Evolutionary conservation across 176 grass and related monocot species (phyloP), one percentile per base, ranked within the genome.

Genomic region (Echinochloa phyllopogon): DNA sequence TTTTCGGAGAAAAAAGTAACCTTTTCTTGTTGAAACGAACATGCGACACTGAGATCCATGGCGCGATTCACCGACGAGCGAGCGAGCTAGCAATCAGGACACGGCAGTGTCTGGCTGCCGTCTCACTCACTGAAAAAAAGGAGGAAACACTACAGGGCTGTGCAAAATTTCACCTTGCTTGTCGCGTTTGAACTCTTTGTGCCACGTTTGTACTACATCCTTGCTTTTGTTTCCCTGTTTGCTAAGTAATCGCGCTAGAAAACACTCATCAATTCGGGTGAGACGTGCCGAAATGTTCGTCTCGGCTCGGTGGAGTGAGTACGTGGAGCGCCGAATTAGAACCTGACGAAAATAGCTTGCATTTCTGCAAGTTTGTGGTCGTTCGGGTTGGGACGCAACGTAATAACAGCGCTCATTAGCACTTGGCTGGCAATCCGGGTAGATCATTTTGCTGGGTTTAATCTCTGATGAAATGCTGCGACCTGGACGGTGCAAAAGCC

Each of bases 151-250:
- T n/a, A n/a, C n/a, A n/a, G n/a, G 10, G n/a, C 0, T 14, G 40
- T 23, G 3, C 43, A 9, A 48, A 72, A 9, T 11, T 55, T 16
- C 29, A 10, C 14, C 4, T 86, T 86, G 84, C 88, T 77, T 90
- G 25, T 40, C 37, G 10, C 72, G 78, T 77, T 82, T 76, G 44
- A 40, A 77, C 15, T 72, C 55, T 45, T 38, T 24, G 66, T 49
- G 79, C 65, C 45, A 17, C 4, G 15, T 74, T 24, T 60, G 25
- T 33, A 33, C 2, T 33, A 33, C 1, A 2, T 12, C 20, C 21
- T 40, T 69, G 41, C 52, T 59, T 59, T 29, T 21, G 24, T 72
- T 16, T 4, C 23, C 21, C 3, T 62, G 61, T 58, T 47, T 6
- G 11, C 10, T 15, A 27, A 42, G 15, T n/a, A 63, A 67, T 33